Conservation (phyloP, 1,284 basidiomycete species). For the Naganishia sp. region DNA sequence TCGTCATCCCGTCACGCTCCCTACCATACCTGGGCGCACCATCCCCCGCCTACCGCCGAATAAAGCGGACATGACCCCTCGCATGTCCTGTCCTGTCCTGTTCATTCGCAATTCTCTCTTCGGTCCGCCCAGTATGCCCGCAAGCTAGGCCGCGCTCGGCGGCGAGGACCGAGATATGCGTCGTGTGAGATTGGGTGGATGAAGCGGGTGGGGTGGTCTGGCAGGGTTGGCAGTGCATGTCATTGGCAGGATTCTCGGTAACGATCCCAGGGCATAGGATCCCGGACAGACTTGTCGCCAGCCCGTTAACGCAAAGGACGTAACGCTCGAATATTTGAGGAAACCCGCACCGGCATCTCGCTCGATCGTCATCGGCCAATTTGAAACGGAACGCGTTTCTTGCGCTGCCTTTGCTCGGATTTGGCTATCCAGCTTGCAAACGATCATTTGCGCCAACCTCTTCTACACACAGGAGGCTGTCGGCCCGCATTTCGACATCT, state of each 20-base stretch:
- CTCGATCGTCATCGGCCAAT: constrained; percentile 19
- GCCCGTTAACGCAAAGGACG: too few species aligned
- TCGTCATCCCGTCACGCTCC: constrained; percentile 1
- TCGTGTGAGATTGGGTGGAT: not conserved
- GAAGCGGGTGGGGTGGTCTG: not conserved
- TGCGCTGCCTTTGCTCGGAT: not conserved
- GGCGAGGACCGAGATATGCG: not conserved
- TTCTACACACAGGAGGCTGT: not conserved
- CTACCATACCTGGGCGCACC: too few species aligned
- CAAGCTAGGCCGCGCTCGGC: not conserved
- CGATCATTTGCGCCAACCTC: not conserved
- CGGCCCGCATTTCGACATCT: not conserved
- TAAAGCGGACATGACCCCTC: too few species aligned
- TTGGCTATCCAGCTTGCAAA: too few species aligned
- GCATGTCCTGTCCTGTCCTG: too few species aligned
- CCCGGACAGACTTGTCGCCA: too few species aligned
- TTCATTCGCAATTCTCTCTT: too few species aligned
- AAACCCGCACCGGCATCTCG: not conserved
- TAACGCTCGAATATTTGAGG: too few species aligned
- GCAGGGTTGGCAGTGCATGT: not conserved
- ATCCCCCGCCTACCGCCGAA: too few species aligned
- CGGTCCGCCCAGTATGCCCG: constrained; percentile 5
- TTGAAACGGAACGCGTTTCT: constrained; percentile 1
- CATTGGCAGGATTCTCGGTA: not conserved
- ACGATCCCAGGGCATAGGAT: too few species aligned